These are phyloP conservation scores for Maudiozyma turicensis DNA, from an alignment of 805 yeast genomes.

Conservation along the genomic window DNA sequence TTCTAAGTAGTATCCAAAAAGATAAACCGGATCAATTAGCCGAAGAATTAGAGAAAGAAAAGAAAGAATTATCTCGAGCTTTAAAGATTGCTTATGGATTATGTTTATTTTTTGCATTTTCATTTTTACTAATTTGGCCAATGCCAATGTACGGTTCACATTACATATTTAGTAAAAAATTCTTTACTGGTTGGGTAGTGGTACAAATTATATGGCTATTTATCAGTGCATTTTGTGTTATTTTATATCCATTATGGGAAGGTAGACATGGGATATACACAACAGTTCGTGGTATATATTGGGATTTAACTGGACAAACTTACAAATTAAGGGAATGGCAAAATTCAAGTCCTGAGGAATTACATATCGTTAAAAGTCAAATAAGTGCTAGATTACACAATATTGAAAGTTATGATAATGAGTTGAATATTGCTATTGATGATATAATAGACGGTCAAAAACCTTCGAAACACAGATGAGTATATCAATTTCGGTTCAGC, in stretches of 20 bases:
- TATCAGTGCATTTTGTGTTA: constrained; percentile 51
- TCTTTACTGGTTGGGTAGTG: constrained; percentile 84
- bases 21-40: constrained; percentile 12
- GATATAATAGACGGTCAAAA: constrained; percentile 2
- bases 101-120: constrained; percentile 51
- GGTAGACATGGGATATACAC: constrained; percentile 59
- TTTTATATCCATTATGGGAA: constrained; percentile 62
- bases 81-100: constrained; percentile 52
- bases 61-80: constrained; percentile 41
- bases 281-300: constrained; percentile 67
- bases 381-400: constrained; percentile 32
- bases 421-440: not conserved
- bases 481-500: not conserved
- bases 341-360: constrained; percentile 54
- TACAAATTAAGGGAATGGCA: constrained; percentile 73
- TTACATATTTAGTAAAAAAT: constrained; percentile 62
- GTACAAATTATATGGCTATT: constrained; percentile 80
- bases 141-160: constrained; percentile 87
- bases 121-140: constrained; percentile 74
- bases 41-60: constrained; percentile 40
- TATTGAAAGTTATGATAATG: not conserved
- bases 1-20: constrained; percentile 24
- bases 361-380: constrained; percentile 67
- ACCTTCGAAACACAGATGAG: not conserved
- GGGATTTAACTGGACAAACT: constrained; percentile 76